Evolutionary conservation across 2,329 filamentous ascomycete genomes (phyloP), one percentile per base, ranked within the genome.

Genomic region (Colletotrichum sp.): DNA sequence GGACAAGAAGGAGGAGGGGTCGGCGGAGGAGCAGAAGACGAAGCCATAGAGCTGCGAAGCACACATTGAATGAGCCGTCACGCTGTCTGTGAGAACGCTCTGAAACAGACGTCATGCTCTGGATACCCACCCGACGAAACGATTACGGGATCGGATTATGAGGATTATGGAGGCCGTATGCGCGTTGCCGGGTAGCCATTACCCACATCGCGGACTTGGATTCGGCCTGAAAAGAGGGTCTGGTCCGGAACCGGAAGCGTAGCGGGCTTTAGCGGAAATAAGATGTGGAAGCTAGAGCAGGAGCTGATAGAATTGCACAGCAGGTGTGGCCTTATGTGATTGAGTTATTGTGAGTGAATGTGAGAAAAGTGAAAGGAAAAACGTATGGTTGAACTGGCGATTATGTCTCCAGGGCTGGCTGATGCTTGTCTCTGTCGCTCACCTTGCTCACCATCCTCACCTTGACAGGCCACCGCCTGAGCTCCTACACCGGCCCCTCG

Each of bases 1-100:
- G 74, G 77, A 78, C 25, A 66, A 39, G 48, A 76, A 70, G 71
- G 76, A 78, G 56, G 76, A 77, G 66, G 76, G 70, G 5, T 43
- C 74, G 25, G 61, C 71, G 6, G 70, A 77, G 18, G 76, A 68
- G 27, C 61, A 67, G 30, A 77, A 77, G 70, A 77, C 76, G 25
- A 76, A 75, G 66, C 76, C 76, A 12, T 77, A 61, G 61, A n/a
- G 43, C 43, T 9, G 13, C 8, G 55, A 27, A 27, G 55, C 25
- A 58, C 22, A 34, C 58, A 22, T 61, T 15, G 27, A 61, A 13
- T 58, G 3, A 58, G 18, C 8, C 12, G 58, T 61, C 27, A 22
- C 39, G 39, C 39, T 48, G 39, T 48, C 8, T 48, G 22, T 18
- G 18, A 1, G n/a, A 43, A 0, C 12, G 10, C n/a, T 22, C 60